Evolutionary conservation across 2,329 filamentous ascomycete species (phyloP), one percentile per base, ranked within the genome.

Genomic region (Shiraia sp.): DNA sequence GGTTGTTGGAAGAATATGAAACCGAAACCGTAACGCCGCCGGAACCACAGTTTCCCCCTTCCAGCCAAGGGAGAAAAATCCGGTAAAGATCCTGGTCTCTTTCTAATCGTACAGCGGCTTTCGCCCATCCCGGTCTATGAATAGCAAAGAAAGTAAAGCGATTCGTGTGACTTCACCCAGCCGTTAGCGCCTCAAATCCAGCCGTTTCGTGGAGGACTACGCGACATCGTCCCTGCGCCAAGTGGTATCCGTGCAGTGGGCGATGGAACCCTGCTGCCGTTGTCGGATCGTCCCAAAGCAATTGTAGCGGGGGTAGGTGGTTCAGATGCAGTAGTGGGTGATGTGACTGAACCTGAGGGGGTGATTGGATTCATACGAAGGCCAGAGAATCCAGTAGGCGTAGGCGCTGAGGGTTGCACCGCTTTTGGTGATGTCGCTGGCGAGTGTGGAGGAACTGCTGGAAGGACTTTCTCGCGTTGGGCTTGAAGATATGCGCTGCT

Each of bases 301-400:
- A n/a, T n/a, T n/a, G n/a, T n/a, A n/a, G n/a, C n/a, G 23, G 49
- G 45, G 10, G 48, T 54, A 4, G 43, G 32, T 23, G 57, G 55
- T 19, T 36, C 47, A 8, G 55, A 44, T 30, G 47, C 47, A 4
- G 41, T 45, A 29, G 48, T 45, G 5, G 41, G 36, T 26, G 56
- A 52, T 19, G 48, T 32, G 8, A 55, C 46, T 7, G 57, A 53
- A 10, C 37, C 49, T 7, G 48, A 44, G 4, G 62, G 65, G 3
- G 62, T 63, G 10, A 68, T 45, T 4, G 66, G 66, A 37, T 69
- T 68, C 64, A 68, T 66, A 26, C 60, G 56, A 12, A 68, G 53
- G 2, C 64, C 65, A 34, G 59, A 66, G 26, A 65, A 27, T 12
- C 16, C 47, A 10, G 40, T 35, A 26, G 55, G 52, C 8, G 40